Conservation (phyloP, 345 rosid genomes). For the Eucalyptus tenuipes region DNA sequence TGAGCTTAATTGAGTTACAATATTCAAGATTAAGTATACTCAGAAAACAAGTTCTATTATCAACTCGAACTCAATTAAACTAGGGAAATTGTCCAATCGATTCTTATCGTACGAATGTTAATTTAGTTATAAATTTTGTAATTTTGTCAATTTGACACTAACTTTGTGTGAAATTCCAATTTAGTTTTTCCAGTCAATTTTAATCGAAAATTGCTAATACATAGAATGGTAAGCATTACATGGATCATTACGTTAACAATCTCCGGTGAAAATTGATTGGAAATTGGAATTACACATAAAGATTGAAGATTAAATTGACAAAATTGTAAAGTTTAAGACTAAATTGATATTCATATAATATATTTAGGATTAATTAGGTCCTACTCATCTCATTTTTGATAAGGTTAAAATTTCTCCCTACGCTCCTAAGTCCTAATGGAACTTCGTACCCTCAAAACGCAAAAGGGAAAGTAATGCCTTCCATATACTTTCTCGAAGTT, state of each 20-base stretch:
- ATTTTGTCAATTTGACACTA: too few species aligned
- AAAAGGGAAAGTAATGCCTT: not conserved
- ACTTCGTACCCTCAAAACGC: not conserved
- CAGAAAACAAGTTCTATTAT: not conserved
- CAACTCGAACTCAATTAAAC: not conserved
- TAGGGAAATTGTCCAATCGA: too few species aligned
- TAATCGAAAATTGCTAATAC: accelerated
- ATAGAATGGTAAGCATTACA: too few species aligned
- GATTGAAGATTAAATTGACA: not conserved
- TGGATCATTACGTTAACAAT: accelerated
- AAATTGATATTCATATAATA: too few species aligned
- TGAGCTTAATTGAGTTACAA: not conserved
- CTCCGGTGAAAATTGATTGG: accelerated
- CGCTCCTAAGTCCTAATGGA: not conserved
- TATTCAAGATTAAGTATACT: not conserved
- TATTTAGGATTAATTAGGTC: not conserved
- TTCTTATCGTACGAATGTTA: too few species aligned
- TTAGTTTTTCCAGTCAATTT: too few species aligned
- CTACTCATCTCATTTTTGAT: not conserved
- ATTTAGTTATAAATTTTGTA: too few species aligned
- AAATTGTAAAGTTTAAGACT: too few species aligned
- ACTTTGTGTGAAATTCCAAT: accelerated
- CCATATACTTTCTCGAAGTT: not conserved
- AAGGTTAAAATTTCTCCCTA: not conserved
- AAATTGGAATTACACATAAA: too few species aligned